Base-by-base conservation (phyloP, 257 asterid species). In the Gentiana macrophylla region DNA sequence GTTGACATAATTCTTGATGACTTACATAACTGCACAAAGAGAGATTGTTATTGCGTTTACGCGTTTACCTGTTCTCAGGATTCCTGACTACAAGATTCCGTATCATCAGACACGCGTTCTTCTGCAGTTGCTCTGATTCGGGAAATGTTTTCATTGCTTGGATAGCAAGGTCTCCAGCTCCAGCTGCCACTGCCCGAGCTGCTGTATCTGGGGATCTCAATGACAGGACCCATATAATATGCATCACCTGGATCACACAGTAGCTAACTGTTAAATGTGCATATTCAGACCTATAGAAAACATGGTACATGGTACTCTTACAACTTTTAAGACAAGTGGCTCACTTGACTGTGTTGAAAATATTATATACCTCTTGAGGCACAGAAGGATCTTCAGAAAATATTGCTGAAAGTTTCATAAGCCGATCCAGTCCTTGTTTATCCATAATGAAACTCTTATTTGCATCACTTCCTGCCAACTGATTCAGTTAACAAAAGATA, bases 391-490 rank as follows among this genome's bases (percentile, higher is more conserved):
- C 90, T 54, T 84, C 81, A n/a, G 80, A 69, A 73, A 80, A 88
- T 75, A 83, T 81, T 55, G 77, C 68, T 24, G 95, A 80, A 49
- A 91, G 89, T 72, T 65, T 83, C 56, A 84, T 65, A 68, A 88
- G 93, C 80, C 70, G 79, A 72, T 71, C 82, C 82, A 80, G 46
- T 69, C 98, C 95, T 50, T 82, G 71, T 84, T 74, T 83, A 68
- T 85, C 91, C 44, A 92, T 82, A 67, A 92, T 83, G 48, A 77
- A 69, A 72, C 73, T 74, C 75, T 88, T 88, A 64, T 84, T 92
- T 72, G 35, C 64, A 76, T 92, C 98, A 70, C 98, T 92, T 72
- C 95, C 98, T 78, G 97, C 98, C 79, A 92, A 81, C 97, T 91
- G 67, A 70, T 32, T 32, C 37, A 59, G 32, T n/a, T 48, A 12